Conservation (phyloP, 441 rosid species). For the Mallotus japonicus region DNA sequence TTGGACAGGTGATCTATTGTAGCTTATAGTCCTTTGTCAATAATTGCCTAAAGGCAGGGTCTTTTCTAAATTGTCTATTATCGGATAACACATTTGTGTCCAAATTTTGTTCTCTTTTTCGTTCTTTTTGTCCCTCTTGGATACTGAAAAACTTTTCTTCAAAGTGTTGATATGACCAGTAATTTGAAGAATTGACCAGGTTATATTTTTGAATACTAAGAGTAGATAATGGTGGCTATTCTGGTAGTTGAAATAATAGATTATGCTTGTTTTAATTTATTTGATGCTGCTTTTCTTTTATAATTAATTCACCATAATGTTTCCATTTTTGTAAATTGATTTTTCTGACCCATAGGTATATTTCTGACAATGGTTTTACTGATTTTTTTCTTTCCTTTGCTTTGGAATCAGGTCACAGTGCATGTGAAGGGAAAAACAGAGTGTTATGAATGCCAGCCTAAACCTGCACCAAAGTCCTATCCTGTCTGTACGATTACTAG, state of each 20-base stretch:
- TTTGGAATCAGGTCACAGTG: constrained; percentile 67
- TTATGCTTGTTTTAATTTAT: constrained; percentile 8
- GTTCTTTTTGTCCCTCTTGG: neutral
- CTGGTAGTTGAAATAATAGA: neutral
- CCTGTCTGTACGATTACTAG: constrained; percentile 99
- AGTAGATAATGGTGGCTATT: neutral
- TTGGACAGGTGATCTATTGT: constrained; percentile 75
- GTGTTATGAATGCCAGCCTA: constrained; percentile 94
- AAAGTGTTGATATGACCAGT: neutral
- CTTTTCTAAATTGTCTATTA: too few species aligned
- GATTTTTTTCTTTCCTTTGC: neutral
- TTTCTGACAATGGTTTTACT: constrained; percentile 21
- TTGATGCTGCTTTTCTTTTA: neutral
- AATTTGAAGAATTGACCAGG: neutral
- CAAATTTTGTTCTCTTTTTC: neutral
- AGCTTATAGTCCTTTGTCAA: constrained; percentile 6
- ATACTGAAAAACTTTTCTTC: neutral
- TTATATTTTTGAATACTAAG: neutral
- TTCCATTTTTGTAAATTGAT: constrained; percentile 8
- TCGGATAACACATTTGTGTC: too few species aligned
- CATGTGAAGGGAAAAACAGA: constrained; percentile 92
- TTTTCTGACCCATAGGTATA: neutral
- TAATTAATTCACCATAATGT: neutral
- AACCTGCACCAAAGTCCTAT: constrained; percentile 96
- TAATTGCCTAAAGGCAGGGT: neutral